phyloP scores from a whole-genome alignment of 129 eudicot species.

The Pulicaria dysenterica region DNA sequence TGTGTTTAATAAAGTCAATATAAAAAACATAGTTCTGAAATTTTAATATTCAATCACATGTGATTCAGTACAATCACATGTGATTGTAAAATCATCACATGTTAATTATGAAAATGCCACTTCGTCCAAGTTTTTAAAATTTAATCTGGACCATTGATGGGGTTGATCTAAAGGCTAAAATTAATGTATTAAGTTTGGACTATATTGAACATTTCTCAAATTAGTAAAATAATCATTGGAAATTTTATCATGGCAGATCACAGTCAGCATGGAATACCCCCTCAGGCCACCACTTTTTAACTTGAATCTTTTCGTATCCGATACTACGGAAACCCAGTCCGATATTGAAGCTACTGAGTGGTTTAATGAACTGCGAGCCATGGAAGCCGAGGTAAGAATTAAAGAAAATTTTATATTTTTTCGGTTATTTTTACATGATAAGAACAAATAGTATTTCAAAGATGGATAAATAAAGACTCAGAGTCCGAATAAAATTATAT shows the following conservation, averaged over 20 bases:
- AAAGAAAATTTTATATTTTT: background rate
- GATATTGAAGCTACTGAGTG: conserved; percentile 51
- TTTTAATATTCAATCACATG: no score
- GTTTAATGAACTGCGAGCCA: conserved; percentile 91
- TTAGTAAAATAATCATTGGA: background rate
- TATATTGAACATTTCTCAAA: no score
- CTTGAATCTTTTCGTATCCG: conserved; percentile 40
- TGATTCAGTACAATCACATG: no score
- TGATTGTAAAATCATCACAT: no score
- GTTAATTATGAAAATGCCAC: no score
- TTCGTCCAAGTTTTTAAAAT: no score
- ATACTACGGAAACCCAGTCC: conserved; percentile 39
- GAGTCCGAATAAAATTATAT: no score
- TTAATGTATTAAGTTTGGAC: no score
- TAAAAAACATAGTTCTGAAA: no score
- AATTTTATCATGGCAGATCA: conserved; percentile 52
- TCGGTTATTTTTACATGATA: background rate
- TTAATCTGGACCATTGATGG: no score
- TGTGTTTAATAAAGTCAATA: no score
- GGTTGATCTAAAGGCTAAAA: no score
- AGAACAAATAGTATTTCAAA: background rate
- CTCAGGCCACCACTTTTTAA: conserved; percentile 76
- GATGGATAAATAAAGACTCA: background rate
- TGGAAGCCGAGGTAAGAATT: conserved; percentile 90
- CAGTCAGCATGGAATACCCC: conserved; percentile 84